Evolutionary conservation across 139 green algal species (phyloP).

Genomic region (Marvania coccoides): DNA sequence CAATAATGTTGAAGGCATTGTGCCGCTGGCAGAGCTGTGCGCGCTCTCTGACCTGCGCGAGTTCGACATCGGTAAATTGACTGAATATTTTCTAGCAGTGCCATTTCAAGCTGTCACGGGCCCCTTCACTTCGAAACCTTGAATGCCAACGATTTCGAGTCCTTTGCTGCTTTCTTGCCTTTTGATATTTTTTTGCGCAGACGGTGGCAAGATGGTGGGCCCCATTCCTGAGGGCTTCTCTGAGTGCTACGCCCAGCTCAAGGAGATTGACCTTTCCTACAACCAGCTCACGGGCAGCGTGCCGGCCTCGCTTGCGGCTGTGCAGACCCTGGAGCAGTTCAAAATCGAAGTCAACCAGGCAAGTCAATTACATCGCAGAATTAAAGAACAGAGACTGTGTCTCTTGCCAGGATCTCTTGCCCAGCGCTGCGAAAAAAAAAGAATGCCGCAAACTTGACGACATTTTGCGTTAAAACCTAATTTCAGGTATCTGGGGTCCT

Average conservation of each 20-base stretch:
- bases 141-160: no score
- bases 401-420: no score
- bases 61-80: constrained; percentile 30
- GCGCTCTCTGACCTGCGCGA: neutral
- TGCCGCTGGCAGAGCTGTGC: constrained; percentile 25
- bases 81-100: no score
- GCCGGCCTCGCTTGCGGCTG: constrained; percentile 10
- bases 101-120: no score
- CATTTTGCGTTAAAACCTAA: no score
- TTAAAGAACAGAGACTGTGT: no score
- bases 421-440: no score
- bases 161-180: no score
- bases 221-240: constrained; percentile 12
- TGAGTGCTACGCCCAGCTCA: constrained; percentile 22
- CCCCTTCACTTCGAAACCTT: no score
- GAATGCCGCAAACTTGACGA: no score
- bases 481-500: constrained; percentile 15
- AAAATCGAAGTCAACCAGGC: constrained; percentile 4
- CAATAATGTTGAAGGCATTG: constrained; percentile 10
- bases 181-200: no score
- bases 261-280: constrained; percentile 31
- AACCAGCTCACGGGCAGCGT: constrained; percentile 24
- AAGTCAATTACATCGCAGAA: neutral
- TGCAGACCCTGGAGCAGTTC: constrained; percentile 18
- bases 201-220: constrained; percentile 16